Evolutionary conservation across 2,329 filamentous ascomycete species (phyloP).

Genomic region (Sporothrix mexicana): DNA sequence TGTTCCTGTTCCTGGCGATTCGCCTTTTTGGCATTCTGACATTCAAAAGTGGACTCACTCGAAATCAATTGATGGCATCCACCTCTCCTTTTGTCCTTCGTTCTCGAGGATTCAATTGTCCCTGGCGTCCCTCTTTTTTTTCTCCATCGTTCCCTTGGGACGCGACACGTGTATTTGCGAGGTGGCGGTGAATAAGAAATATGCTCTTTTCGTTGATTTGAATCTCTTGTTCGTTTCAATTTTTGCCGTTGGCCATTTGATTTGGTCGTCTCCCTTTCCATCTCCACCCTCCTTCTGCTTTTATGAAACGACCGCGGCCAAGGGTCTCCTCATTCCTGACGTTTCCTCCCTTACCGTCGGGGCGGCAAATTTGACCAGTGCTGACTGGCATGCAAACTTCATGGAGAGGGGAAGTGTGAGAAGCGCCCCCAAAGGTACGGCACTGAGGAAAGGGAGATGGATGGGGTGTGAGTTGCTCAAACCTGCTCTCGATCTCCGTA

Average conservation of each 20-base stretch:
- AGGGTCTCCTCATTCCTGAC: slow-evolving; percentile 27
- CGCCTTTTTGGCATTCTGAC: background rate
- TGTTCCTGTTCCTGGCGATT: slow-evolving; percentile 8
- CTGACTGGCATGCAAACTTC: slow-evolving; percentile 13
- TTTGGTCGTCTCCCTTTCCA: slow-evolving; percentile 24
- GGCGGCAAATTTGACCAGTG: slow-evolving; percentile 25
- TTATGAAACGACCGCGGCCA: slow-evolving; percentile 29
- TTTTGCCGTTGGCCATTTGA: background rate
- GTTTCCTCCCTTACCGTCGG: slow-evolving; percentile 28
- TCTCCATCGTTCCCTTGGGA: slow-evolving; percentile 7
- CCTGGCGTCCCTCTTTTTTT: slow-evolving; percentile 11
- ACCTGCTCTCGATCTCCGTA: slow-evolving; percentile 18
- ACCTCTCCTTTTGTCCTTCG: background rate
- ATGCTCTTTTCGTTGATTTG: background rate
- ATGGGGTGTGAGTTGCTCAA: background rate
- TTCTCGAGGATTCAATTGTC: background rate
- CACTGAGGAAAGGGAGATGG: background rate
- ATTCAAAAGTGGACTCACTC: background rate
- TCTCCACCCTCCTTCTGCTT: slow-evolving; percentile 8
- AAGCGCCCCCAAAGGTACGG: background rate
- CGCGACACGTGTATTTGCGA: slow-evolving; percentile 23
- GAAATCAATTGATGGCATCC: background rate
- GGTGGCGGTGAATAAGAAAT: slow-evolving; percentile 16
- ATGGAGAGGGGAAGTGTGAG: background rate
- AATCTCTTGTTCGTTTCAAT: slow-evolving; percentile 23